A percentile compares a stretch with the other conserved stretches of the same genome.
Evolutionary conservation across 2,329 filamentous ascomycete genomes (phyloP).

Genomic region (Fonsecaea pedrosoi): DNA sequence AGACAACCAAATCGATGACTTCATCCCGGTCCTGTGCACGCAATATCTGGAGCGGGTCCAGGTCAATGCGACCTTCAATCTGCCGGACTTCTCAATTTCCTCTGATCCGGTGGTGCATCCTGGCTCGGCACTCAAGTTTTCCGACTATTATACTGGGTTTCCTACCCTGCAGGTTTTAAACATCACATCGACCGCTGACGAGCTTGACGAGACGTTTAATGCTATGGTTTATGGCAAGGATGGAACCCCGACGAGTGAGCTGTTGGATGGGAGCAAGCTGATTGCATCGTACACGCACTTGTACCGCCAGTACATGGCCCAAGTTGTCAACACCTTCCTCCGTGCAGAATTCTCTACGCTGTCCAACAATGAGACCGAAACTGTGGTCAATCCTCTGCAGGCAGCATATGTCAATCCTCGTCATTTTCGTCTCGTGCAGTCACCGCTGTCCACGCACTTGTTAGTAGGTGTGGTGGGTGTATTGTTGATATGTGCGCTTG

Average conservation of each 20-base stretch:
- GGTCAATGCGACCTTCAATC: slow-evolving; percentile 29
- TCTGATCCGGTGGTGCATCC: slow-evolving; percentile 16
- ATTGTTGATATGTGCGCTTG: slow-evolving; percentile 29
- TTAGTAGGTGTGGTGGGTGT: slow-evolving; percentile 30
- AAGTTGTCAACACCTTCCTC: slow-evolving; percentile 25
- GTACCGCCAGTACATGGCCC: slow-evolving; percentile 33
- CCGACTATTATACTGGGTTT: slow-evolving; percentile 17
- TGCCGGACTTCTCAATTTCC: slow-evolving; percentile 27
- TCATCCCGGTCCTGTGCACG: slow-evolving; percentile 35
- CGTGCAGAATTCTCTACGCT: slow-evolving; percentile 28
- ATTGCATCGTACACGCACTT: slow-evolving; percentile 30
- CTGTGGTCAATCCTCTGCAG: slow-evolving; percentile 25
- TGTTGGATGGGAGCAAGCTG: slow-evolving; percentile 23
- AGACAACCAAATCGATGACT: slow-evolving; percentile 32
- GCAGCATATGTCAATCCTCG: slow-evolving; percentile 25
- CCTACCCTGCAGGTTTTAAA: slow-evolving; percentile 26
- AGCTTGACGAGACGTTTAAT: slow-evolving; percentile 25
- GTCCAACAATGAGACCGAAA: slow-evolving; percentile 31
- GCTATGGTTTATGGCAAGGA: slow-evolving; percentile 35
- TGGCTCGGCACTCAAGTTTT: slow-evolving; percentile 28
- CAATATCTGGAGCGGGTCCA: slow-evolving; percentile 38
- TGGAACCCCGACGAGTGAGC: slow-evolving; percentile 28
- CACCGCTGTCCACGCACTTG: slow-evolving; percentile 30
- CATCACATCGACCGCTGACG: slow-evolving; percentile 21
- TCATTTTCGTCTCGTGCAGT: slow-evolving; percentile 27